Conservation (phyloP, 345 rosid species). For the Brassica nigra region DNA sequence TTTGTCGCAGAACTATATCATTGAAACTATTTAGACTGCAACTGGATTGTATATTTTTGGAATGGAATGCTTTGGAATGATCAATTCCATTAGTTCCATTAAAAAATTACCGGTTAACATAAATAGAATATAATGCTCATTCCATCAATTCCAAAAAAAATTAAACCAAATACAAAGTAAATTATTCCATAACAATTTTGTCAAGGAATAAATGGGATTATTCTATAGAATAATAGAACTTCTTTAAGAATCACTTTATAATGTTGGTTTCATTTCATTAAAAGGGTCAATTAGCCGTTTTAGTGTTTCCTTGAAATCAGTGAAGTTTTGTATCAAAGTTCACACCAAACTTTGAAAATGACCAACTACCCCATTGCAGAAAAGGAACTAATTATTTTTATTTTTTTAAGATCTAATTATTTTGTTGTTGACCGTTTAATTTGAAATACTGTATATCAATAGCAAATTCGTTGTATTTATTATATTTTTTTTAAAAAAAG, state of each 20-base stretch:
- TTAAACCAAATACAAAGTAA: too few relatives aligned
- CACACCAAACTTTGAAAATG: constrained; percentile 42
- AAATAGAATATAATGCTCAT: too few relatives aligned
- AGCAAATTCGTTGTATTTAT: background rate
- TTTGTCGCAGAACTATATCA: background rate
- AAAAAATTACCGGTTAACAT: too few relatives aligned
- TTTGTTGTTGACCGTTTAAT: background rate
- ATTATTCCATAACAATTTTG: too few relatives aligned
- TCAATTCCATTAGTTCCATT: too few relatives aligned
- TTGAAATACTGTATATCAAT: background rate
- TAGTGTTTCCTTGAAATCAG: constrained; percentile 32
- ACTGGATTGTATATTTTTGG: too few relatives aligned
- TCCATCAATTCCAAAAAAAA: too few relatives aligned
- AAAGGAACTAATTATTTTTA: background rate
- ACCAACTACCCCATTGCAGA: constrained; percentile 33
- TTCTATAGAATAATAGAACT: background rate
- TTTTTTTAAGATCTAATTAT: too few relatives aligned
- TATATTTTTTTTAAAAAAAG: background rate
- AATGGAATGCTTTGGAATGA: too few relatives aligned
- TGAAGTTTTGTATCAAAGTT: background rate
- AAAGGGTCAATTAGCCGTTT: constrained; percentile 35
- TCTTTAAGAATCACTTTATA: background rate
- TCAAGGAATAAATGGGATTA: too few relatives aligned
- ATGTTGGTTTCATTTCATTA: background rate
- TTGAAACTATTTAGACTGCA: background rate